phyloP scores from a whole-genome alignment of 1,284 basidiomycete species.

The Dichomitus squalens region DNA sequence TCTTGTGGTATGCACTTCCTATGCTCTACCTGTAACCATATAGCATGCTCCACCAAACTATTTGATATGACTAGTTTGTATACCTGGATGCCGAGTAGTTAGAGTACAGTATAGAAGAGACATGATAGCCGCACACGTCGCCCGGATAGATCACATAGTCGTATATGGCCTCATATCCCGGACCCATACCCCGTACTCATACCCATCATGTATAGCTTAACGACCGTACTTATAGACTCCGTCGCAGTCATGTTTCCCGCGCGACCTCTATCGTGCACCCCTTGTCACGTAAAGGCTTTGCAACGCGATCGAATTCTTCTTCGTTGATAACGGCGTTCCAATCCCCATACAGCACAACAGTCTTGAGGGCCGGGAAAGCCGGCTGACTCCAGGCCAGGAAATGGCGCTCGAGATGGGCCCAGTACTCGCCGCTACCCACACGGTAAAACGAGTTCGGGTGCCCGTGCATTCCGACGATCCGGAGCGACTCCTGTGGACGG shows the following conservation, averaged over 20 bases:
- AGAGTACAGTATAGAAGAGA: not conserved
- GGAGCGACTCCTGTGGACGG: constrained; percentile 38
- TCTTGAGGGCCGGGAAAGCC: constrained; percentile 42
- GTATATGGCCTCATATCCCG: not conserved
- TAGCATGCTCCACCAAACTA: not conserved
- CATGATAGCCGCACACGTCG: not conserved
- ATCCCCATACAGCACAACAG: constrained; percentile 50
- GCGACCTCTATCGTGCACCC: constrained; percentile 17
- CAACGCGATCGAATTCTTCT: constrained; percentile 15
- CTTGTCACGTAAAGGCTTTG: constrained; percentile 22
- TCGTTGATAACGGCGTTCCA: constrained; percentile 39
- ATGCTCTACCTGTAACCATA: not conserved
- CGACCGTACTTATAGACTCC: no score
- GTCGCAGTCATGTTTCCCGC: no score
- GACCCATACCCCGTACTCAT: not conserved
- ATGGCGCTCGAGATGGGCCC: constrained; percentile 49
- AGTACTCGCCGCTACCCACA: constrained; percentile 37
- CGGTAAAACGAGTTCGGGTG: constrained; percentile 43
- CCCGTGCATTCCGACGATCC: constrained; percentile 52
- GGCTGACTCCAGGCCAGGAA: constrained; percentile 42
- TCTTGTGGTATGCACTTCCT: not conserved
- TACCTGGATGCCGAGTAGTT: not conserved
- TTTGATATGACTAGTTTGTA: not conserved
- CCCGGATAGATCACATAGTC: not conserved
- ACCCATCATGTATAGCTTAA: not conserved